Evolutionary conservation across 345 rosid genomes (phyloP), one percentile per base, ranked within the genome.

Genomic region (Linum trigynum): DNA sequence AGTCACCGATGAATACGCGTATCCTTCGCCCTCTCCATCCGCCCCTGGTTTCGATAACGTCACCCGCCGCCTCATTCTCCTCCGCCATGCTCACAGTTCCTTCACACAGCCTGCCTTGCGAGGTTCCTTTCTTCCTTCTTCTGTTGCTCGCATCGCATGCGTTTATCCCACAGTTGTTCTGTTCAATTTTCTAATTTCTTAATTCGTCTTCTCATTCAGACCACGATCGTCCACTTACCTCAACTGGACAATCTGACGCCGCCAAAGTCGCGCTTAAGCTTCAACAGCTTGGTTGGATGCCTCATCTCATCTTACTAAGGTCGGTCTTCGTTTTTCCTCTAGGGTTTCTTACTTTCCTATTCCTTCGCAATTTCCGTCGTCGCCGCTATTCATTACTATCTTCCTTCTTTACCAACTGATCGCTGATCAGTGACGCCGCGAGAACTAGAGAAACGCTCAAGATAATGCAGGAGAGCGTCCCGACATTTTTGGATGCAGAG

Each of bases 81-180:
- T 88, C 61, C 97, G 98, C 64, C 98, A 92, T 56, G 98, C 98
- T 55, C 65, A 92, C 79, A 92, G 97, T 69, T 92, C 97, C 61
- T 86, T 91, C 96, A 80, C 80, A 12, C 65, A 82, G 72, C 74
- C 84, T 63, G 76, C 94, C 36, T 73, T 88, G 17, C 84, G 85
- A 80, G 98, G 97, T 88, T 3, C 32, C 37, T 51, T 5, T 35
- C 57, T 35, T 15, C 57, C 48, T 9, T 23, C 15, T 37, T 17
- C 32, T 7, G 11, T 65, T 65, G 7, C 36, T 41, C 32, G 1
- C 37, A 7, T 61, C 1, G 45, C 36, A 11, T 57, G 14, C 39
- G 10, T 23, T 53, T 56, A 11, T 23, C 32, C 38, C 0, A 36
- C 35, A 23, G 3, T 35, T 59, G 4, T 15, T 63, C 66, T 38